Evolutionary conservation across 2,329 filamentous ascomycete species (phyloP), one percentile per base, ranked within the genome.

Genomic region (Cladophialophora immunda): DNA sequence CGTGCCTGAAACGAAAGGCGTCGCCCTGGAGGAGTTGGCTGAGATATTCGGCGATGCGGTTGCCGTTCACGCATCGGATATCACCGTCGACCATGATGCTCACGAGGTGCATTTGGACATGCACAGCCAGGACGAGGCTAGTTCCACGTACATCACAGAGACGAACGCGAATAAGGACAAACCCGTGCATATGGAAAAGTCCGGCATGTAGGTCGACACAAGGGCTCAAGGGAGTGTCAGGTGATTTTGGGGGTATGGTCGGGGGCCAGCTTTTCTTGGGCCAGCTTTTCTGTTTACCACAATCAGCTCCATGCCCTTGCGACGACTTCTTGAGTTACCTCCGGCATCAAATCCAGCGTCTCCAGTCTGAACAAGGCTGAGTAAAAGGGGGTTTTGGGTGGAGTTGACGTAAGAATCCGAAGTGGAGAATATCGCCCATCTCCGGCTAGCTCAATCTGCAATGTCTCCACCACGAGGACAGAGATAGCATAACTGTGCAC

Each of bases 1-100:
- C 22, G 78, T 75, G 58, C 77, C 76, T 0, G 78, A 79, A 62
- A 79, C 76, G 0, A 77, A 77, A 67, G 73, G 75, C 11, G 66
- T 72, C 15, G 73, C 71, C 6, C 63, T 79, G 60, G 77, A 79
- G 64, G 77, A 78, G 50, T 76, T 79, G 57, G 74, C 73, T 19
- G 73, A 70, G 13, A 62, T 73, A 1, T 79, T 79, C 69, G 76
- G 76, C 4, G 77, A 78, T 45, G 19, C 25, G 5, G 27, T 32
- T 4, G 52, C 63, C 70, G 59, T 60, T 2, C 45, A 32, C 30
- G 17, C 58, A 1, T 38, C n/a, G 8, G 36, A 71, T 72, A 25
- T 72, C 72, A 60, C 32, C 3, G 41, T 60, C 15, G 52, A 55
- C 17, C 27, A 55, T 17, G 45, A 50, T 19, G 22, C 22, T 11